These are phyloP conservation scores for Cicer chorassanicum DNA, from an alignment of 306 rosid genomes.

Conservation along the genomic window DNA sequence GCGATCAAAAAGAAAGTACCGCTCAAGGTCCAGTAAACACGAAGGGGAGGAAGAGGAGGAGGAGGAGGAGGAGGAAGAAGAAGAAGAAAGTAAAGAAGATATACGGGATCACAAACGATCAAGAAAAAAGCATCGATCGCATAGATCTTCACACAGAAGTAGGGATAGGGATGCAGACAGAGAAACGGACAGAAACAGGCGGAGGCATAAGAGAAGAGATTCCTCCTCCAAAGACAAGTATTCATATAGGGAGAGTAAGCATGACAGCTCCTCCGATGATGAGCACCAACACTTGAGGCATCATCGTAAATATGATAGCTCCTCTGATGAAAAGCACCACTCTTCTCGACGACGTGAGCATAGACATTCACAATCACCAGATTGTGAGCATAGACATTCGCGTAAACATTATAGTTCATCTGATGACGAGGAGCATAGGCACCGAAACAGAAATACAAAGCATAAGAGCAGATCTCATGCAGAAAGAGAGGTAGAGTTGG, in stretches of 20 bases:
- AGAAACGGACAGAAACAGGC: conserved; percentile 46
- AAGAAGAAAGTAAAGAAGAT: conserved; percentile 48
- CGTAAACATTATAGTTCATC: conserved; percentile 50
- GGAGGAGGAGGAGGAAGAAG: conserved; percentile 27
- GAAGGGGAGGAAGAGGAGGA: conserved; percentile 47
- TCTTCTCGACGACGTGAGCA: conserved; percentile 40
- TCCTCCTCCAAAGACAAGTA: conserved; percentile 59
- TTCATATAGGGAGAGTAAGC: conserved; percentile 34
- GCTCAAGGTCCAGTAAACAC: conserved; percentile 59
- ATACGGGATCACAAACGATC: conserved; percentile 55
- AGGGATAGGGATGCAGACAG: conserved; percentile 44
- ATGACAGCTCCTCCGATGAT: conserved; percentile 54
- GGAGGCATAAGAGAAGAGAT: conserved; percentile 61
- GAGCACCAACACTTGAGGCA: conserved; percentile 47
- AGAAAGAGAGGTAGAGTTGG: conserved; percentile 55
- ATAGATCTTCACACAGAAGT: conserved; percentile 57
- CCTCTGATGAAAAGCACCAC: conserved; percentile 49
- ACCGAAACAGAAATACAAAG: conserved; percentile 45
- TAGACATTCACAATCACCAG: conserved; percentile 28
- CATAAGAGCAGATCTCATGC: conserved; percentile 46
- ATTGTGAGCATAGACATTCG: conserved; percentile 50
- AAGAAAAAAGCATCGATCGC: conserved; percentile 62
- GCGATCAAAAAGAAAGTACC: conserved; percentile 65
- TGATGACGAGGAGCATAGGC: conserved; percentile 50
- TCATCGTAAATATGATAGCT: conserved; percentile 44